These are phyloP conservation scores for Monosporascus sp. DNA, from an alignment of 2,329 filamentous ascomycete species.

Conservation along the genomic window DNA sequence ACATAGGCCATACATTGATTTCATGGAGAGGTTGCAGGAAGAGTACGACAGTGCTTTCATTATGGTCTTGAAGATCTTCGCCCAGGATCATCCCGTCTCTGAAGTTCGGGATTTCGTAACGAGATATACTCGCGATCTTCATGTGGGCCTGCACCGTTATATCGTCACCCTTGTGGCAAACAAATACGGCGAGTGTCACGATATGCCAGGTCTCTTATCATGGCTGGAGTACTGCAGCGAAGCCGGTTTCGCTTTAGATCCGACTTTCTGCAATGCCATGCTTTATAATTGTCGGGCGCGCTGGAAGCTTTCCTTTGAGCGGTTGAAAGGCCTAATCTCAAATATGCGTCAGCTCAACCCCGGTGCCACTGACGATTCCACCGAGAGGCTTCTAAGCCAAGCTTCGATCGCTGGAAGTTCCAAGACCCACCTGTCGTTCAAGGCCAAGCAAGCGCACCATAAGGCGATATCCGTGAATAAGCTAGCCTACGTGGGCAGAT, in stretches of 20 bases:
- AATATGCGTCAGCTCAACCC: conserved; percentile 29
- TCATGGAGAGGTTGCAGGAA: not conserved
- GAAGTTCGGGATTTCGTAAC: conserved; percentile 37
- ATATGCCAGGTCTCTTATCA: conserved; percentile 31
- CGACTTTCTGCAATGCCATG: conserved; percentile 35
- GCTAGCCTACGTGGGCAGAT: conserved; percentile 19
- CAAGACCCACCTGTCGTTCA: conserved; percentile 3
- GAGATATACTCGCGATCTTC: conserved; percentile 30
- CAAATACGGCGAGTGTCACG: conserved; percentile 35
- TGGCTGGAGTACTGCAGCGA: conserved; percentile 37
- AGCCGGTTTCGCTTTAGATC: conserved; percentile 31
- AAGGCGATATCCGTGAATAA: conserved; percentile 13
- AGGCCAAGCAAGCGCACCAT: not conserved
- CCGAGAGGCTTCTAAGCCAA: conserved; percentile 33
- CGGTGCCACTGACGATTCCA: conserved; percentile 31
- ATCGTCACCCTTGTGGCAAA: conserved; percentile 39
- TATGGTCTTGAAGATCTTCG: conserved; percentile 34
- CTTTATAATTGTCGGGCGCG: conserved; percentile 31
- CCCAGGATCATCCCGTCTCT: conserved; percentile 31
- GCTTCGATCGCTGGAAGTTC: conserved; percentile 17
- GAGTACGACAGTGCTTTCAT: conserved; percentile 31
- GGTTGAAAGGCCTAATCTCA: conserved; percentile 30
- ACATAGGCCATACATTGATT: not conserved
- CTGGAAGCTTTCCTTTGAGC: conserved; percentile 33
- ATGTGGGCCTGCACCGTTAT: conserved; percentile 30